Evolutionary conservation across 2,329 filamentous ascomycete genomes (phyloP), one percentile per base, ranked within the genome.

Genomic region (Aureobasidium sp.): DNA sequence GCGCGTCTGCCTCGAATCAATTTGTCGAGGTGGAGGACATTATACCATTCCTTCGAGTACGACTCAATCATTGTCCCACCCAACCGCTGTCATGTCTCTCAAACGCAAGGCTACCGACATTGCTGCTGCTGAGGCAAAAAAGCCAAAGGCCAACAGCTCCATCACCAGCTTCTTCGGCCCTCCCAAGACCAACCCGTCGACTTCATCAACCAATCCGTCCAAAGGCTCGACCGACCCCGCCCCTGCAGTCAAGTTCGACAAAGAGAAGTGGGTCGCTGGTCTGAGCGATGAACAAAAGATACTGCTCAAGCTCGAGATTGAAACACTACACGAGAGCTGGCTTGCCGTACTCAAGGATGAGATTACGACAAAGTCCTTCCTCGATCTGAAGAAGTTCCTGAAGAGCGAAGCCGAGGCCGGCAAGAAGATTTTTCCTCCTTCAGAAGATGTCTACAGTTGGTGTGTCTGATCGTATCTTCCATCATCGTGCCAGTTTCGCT

Each of bases 371-470:
- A 84, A 85, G 25, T 87, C 92, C 62, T 99, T 99, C 70, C 78
- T 99, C 49, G 84, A 89, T 2, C 75, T 99, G 65, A 99, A 99
- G 79, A 81, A 82, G 54, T 99, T 96, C 73, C 76, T 99, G 58
- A 85, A 89, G 69, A 82, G 82, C 58, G 94, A 99, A 77, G 82
- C 86, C 57, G 81, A 82, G 17, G 79, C 81, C 1, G 86, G 87
- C 2, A 87, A 85, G 74, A 92, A 87, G 69, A 83, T 95, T 66
- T 99, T 95, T 68, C 94, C 94, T 3, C 93, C 93, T 0, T 80
- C 84, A 67, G 82, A 90, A 65, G 93, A 99, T 68, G 85, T 99
- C 13, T 99, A 99, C 75, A 94, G 90, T 65, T 99, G 94, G 94
- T 96, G 79, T 47, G 17, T 23, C n/a, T 51, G 21, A 1, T 31